Evolutionary conservation across 2,329 filamentous ascomycete genomes (phyloP).

Genomic region (Didymella sp.): DNA sequence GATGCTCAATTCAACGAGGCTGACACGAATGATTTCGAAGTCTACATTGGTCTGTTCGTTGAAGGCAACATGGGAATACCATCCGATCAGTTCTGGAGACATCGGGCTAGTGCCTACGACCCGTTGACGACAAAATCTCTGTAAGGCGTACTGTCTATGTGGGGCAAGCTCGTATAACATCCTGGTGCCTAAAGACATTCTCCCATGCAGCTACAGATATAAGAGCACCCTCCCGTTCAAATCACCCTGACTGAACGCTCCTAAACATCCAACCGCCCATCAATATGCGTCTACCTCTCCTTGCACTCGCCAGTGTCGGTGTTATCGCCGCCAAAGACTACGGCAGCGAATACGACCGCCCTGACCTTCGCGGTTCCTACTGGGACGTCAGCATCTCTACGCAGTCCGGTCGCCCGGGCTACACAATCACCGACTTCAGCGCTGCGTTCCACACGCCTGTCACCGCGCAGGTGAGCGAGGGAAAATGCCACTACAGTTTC

Average conservation of each 20-base stretch:
- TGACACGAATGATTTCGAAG: no score
- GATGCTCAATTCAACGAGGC: no score
- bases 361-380: constrained; percentile 17
- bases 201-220: constrained; percentile 1
- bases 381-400: constrained; percentile 22
- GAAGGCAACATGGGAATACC: no score
- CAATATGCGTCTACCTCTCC: constrained; percentile 18
- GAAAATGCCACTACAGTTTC: constrained; percentile 25
- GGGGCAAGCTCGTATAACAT: constrained; percentile 15
- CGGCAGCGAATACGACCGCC: constrained; percentile 6
- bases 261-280: not conserved
- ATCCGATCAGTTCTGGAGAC: no score
- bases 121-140: constrained; percentile 6
- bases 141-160: constrained; percentile 22
- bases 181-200: constrained; percentile 11
- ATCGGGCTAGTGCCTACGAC: not conserved
- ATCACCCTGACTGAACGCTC: no score
- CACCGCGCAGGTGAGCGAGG: not conserved
- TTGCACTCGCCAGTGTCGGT: constrained; percentile 11
- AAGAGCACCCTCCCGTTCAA: constrained; percentile 1
- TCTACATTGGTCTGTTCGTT: no score
- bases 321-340: constrained; percentile 8
- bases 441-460: constrained; percentile 11
- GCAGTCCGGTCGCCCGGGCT: constrained; percentile 21
- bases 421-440: constrained; percentile 18